Evolutionary conservation across 179 eudicot genomes (phyloP), one percentile per base, ranked within the genome.

Genomic region (Drosera spatulata): DNA sequence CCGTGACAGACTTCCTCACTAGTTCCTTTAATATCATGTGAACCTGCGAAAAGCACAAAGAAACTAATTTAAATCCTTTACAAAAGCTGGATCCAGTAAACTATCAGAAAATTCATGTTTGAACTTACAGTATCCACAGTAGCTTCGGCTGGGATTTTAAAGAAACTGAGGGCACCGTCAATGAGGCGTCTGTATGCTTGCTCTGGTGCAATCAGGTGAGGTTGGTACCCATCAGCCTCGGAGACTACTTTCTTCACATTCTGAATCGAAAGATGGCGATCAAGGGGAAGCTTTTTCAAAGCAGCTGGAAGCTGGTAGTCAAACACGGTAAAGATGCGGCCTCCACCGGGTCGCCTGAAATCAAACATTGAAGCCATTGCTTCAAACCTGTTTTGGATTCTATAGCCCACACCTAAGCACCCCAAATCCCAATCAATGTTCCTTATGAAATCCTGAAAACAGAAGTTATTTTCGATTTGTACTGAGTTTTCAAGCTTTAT

Each of bases 271-370:
- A 88, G 91, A 75, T 91, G 84, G 38, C 91, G 83, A 75, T 91
- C 96, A 67, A 91, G 85, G 3, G 96, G 94, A 62, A 91, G 91
- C 76, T 85, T 88, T 61, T 73, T 82, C 66, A 91, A 73, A 64
- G 97, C 96, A 69, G 94, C 94, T n/a, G 94, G 96, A 60, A 91
- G 88, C 82, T 91, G 94, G 73, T 91, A 67, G 77, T 91, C 97
- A 70, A 91, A 91, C 69, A 91, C 96, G 50, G 88, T 88, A 80
- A 88, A 91, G 33, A 91, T 83, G 41, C 91, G 80, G 75, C 82
- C 88, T 61, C 96, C 97, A 42, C 91, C 97, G 38, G 97, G 85
- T 62, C 97, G 94, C 70, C 96, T 91, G 76, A 47, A 74, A 50
- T 22, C 33, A 22, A 22, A 22, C 33, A 22, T 22, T 22, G 33